phyloP scores from a whole-genome alignment of 345 rosid genomes.

The Acer saccharum region DNA sequence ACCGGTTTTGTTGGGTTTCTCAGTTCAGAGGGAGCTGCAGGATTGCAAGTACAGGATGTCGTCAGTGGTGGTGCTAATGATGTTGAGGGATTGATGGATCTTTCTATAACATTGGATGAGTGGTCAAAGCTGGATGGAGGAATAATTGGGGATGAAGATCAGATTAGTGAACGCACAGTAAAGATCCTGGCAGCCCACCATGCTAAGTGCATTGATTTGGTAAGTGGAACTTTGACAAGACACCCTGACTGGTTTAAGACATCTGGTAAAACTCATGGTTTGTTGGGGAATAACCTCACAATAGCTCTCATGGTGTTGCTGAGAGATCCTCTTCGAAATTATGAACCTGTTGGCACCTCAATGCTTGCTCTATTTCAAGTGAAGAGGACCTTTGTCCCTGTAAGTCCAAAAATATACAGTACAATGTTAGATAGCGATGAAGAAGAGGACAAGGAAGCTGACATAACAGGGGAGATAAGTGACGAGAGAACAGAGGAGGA shows the following conservation, averaged over 20 bases:
- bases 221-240: conserved; percentile 21
- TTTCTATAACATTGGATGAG: conserved; percentile 55
- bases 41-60: conserved; percentile 18
- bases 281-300: conserved; percentile 50
- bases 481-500: not conserved
- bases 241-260: conserved; percentile 24
- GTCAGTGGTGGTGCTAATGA: conserved; percentile 21
- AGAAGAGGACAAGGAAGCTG: conserved; percentile 22
- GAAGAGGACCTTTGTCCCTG: conserved; percentile 42
- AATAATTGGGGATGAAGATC: conserved; percentile 29
- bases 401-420: conserved; percentile 19
- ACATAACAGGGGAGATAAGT: not conserved
- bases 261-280: conserved; percentile 31
- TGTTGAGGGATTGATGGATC: conserved; percentile 43
- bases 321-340: conserved; percentile 63
- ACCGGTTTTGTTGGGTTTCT: conserved; percentile 16
- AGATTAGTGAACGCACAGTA: conserved; percentile 29
- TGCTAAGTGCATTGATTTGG: conserved; percentile 37
- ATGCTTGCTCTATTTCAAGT: conserved; percentile 74
- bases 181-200: conserved; percentile 40
- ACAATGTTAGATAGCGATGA: conserved; percentile 21
- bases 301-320: conserved; percentile 59
- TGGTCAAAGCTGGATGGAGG: conserved; percentile 64
- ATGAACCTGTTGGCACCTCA: conserved; percentile 73
- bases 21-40: conserved; percentile 24